Conservation (phyloP, 2,329 filamentous ascomycete species). For the Neospermospora avenae region DNA sequence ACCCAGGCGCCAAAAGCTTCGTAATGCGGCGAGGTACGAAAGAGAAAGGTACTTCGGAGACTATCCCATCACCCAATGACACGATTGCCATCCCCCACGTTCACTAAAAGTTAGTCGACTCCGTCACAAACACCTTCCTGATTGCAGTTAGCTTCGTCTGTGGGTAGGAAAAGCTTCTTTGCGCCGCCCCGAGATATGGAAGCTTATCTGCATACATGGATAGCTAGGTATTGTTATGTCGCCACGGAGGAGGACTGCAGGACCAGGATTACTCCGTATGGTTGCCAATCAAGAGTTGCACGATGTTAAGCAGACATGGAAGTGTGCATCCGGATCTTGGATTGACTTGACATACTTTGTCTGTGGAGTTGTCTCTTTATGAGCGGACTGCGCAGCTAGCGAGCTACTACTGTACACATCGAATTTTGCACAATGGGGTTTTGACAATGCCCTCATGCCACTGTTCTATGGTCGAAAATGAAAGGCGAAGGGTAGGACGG, state of each 20-base stretch:
- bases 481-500: conserved; percentile 18
- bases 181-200: background rate
- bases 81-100: conserved; percentile 8
- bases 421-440: conserved; percentile 6
- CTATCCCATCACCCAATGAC: no score
- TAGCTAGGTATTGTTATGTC: no score
- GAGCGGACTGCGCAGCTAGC: background rate
- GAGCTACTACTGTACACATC: background rate
- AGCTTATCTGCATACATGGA: background rate
- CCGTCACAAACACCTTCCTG: conserved; percentile 6
- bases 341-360: background rate
- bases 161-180: conserved; percentile 9
- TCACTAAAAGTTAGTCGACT: background rate
- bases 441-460: conserved; percentile 18
- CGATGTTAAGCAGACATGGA: conserved; percentile 14
- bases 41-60: no score
- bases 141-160: conserved; percentile 10
- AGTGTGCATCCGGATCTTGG: background rate
- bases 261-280: background rate
- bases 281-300: conserved; percentile 17
- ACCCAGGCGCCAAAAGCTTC: background rate
- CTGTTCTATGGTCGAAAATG: conserved; percentile 22
- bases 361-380: background rate
- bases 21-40: background rate
- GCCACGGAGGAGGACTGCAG: conserved; percentile 6